These are phyloP conservation scores for Starmerella asiatica DNA, from an alignment of 805 yeast genomes.

Conservation along the genomic window DNA sequence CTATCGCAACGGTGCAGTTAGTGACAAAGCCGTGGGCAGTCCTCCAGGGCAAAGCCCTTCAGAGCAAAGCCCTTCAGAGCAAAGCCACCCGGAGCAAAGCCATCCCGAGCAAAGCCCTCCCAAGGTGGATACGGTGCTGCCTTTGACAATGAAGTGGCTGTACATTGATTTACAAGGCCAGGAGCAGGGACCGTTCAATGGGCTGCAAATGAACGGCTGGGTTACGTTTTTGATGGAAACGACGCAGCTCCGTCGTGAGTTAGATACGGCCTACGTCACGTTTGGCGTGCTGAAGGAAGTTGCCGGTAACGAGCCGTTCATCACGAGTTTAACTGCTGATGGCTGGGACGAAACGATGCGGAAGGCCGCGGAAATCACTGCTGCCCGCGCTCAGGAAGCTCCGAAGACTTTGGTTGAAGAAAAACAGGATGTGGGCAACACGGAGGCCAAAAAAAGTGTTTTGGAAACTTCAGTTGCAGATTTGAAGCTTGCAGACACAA, in stretches of 20 bases:
- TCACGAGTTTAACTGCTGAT: constrained; percentile 19
- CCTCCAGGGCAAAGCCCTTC: no score
- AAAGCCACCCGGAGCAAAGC: no score
- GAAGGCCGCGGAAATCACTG: background rate
- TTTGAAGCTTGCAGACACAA: background rate
- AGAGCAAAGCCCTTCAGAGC: no score
- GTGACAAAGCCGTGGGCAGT: no score
- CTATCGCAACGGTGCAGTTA: no score
- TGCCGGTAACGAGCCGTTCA: constrained; percentile 48
- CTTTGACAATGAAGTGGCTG: constrained; percentile 36
- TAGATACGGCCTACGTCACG: constrained; percentile 37
- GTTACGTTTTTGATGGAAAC: constrained; percentile 33
- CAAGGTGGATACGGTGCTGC: background rate
- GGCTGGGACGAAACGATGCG: constrained; percentile 14
- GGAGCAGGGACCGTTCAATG: constrained; percentile 73
- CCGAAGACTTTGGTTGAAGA: background rate
- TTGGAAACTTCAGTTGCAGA: background rate
- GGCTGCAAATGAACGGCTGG: constrained; percentile 70
- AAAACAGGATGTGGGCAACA: background rate
- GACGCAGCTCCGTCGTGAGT: constrained; percentile 46
- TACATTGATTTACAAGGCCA: constrained; percentile 58
- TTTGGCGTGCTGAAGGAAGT: constrained; percentile 41
- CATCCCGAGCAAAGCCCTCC: no score
- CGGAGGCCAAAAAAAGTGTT: background rate
- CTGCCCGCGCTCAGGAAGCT: background rate